These are phyloP conservation scores for Physaria fendleri DNA, from an alignment of 345 rosid species.

Conservation along the genomic window DNA sequence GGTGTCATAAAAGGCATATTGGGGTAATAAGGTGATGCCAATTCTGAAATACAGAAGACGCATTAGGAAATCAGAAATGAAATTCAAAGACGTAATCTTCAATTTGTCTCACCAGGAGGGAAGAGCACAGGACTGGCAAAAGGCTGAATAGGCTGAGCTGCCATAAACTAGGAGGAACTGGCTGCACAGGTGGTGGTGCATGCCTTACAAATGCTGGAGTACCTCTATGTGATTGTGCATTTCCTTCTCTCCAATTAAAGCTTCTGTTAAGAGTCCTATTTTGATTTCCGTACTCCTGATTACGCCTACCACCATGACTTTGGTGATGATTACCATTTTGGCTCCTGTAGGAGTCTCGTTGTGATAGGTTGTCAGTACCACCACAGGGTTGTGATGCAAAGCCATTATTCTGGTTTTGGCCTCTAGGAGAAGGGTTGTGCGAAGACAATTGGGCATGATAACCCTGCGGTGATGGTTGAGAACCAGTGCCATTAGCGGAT, in stretches of 20 bases:
- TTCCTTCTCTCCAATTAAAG: constrained; percentile 61
- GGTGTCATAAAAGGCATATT: constrained; percentile 40
- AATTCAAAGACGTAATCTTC: constrained; percentile 1
- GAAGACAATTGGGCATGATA: constrained; percentile 10
- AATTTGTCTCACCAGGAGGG: constrained; percentile 49
- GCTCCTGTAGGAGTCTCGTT: constrained; percentile 54
- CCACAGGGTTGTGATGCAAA: constrained; percentile 43
- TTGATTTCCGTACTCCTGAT: constrained; percentile 60
- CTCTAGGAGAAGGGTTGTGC: constrained; percentile 26
- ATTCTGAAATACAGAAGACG: constrained; percentile 32
- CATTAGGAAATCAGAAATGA: constrained; percentile 23
- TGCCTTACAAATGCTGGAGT: constrained; percentile 51
- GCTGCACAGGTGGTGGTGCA: constrained; percentile 50
- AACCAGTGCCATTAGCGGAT: constrained; percentile 18
- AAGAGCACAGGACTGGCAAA: constrained; percentile 46
- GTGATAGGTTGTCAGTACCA: constrained; percentile 52
- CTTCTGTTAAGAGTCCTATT: constrained; percentile 49
- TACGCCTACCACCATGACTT: constrained; percentile 66
- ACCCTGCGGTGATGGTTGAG: constrained; percentile 24
- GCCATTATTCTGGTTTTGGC: constrained; percentile 44
- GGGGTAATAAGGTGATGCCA: constrained; percentile 48
- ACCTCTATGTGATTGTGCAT: constrained; percentile 53
- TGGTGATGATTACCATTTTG: constrained; percentile 70
- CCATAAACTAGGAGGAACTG: constrained; percentile 40
- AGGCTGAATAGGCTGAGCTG: constrained; percentile 43